Evolutionary conservation across 2,329 filamentous ascomycete species (phyloP).

Genomic region (Trichoderma endophyticum): DNA sequence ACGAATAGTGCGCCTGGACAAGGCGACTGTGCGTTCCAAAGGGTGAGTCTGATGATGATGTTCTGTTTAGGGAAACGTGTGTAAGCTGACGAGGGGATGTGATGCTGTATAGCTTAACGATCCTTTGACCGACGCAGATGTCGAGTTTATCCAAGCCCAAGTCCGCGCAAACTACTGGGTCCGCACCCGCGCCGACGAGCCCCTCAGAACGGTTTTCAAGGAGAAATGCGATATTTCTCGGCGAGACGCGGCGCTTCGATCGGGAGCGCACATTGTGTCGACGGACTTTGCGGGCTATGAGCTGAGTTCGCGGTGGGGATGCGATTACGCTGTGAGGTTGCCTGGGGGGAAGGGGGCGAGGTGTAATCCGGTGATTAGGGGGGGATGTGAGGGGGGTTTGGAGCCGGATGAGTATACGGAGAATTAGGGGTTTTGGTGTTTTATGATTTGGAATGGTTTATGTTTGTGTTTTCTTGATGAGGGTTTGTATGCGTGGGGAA

Average conservation of each 20-base stretch:
- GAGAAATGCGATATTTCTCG: slow-evolving; percentile 37
- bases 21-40: slow-evolving; percentile 47
- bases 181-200: slow-evolving; percentile 46
- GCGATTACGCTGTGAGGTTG: slow-evolving; percentile 39
- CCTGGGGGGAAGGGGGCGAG: slow-evolving; percentile 25
- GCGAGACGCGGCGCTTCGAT: slow-evolving; percentile 42
- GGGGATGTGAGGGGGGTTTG: slow-evolving; percentile 22
- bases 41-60: slow-evolving; percentile 21
- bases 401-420: slow-evolving; percentile 17
- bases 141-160: slow-evolving; percentile 41
- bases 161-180: slow-evolving; percentile 48
- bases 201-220: slow-evolving; percentile 41
- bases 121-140: slow-evolving; percentile 33
- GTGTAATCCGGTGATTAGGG: slow-evolving; percentile 33
- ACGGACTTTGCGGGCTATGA: slow-evolving; percentile 48
- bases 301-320: slow-evolving; percentile 44
- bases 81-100: background rate
- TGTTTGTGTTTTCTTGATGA: background rate
- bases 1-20: slow-evolving; percentile 46
- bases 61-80: background rate
- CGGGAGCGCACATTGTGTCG: slow-evolving; percentile 48
- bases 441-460: background rate
- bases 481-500: background rate
- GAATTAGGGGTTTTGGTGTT: background rate
- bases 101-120: slow-evolving; percentile 42